Evolutionary conservation across 2,329 filamentous ascomycete genomes (phyloP), one percentile per base, ranked within the genome.

Genomic region (Colletotrichum cuscutae): DNA sequence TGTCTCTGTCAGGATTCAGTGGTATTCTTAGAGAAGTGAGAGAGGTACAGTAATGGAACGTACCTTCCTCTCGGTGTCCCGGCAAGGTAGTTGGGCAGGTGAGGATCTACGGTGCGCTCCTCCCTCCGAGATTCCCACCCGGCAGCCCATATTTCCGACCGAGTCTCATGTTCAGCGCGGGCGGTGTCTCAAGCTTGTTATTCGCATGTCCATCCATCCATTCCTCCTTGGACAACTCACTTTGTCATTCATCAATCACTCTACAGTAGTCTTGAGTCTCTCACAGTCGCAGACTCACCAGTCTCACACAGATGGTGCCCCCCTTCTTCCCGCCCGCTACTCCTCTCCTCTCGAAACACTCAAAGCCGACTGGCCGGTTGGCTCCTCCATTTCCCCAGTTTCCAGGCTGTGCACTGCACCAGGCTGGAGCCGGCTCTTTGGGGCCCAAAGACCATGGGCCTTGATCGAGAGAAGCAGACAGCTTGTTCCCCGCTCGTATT

Each of bases 351-450:
- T 53, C 46, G 12, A 56, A 65, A 65, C 63, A 59, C 35, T 58
- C 63, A 22, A 58, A 32, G 24, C 65, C 46, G 56, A 68, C 58
- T 62, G 69, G 57, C 54, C 57, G 30, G 49, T 22, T 49, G 32
- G 59, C 35, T 63, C 42, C 54, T 69, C 66, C 46, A 68, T 52
- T 56, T 59, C 70, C 70, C 70, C 66, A 72, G 70, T 72, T 64
- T 72, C 59, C 60, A 46, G 70, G 70, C 70, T 72, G 70, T 72
- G 70, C 65, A 72, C 66, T 56, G 70, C 65, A 64, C 28, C 54
- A 26, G 32, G 53, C 32, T 72, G 65, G 69, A 63, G 69, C 42
- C 64, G 32, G 52, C 49, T 65, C 52, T 52, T 57, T 22, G 13
- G 37, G 26, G 22, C 13, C n/a, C 37, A 24, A 13, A 9, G n/a